Percentiles rank a stretch among this genome's conserved stretches.
Evolutionary conservation across 2,329 filamentous ascomycete species (phyloP).

Genomic region (Colletotrichum sp.): DNA sequence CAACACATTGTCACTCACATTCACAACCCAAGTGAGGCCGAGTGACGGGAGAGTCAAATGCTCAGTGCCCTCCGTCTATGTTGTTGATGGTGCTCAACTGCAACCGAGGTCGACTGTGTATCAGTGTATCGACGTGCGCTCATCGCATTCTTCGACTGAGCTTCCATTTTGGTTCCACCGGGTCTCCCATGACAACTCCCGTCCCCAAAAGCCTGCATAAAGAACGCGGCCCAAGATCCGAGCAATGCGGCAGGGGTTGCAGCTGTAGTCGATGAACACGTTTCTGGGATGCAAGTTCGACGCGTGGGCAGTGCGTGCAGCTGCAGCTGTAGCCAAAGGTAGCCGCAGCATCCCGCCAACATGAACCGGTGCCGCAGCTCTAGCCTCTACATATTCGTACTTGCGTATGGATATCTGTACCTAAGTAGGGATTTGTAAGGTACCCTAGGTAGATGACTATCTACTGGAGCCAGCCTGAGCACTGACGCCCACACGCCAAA

Average conservation of each 20-base stretch:
- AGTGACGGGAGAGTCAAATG: not conserved
- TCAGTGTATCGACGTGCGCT: not conserved
- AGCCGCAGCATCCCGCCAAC: not conserved
- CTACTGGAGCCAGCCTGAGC: not conserved
- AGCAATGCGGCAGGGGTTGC: conserved; percentile 12
- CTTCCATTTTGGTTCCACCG: not conserved
- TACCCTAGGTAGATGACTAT: not conserved
- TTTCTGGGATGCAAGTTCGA: conserved; percentile 16
- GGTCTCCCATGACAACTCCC: conserved; percentile 16
- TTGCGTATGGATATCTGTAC: not conserved
- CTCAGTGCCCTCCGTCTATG: not conserved
- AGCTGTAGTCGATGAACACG: conserved; percentile 1
- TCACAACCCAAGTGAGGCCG: not conserved
- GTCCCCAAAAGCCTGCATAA: not conserved
- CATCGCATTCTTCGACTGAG: conserved; percentile 4
- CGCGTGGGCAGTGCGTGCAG: not conserved
- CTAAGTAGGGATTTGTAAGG: not conserved
- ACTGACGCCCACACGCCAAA: not conserved
- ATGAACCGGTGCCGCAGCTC: not conserved
- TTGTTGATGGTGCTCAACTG: not conserved
- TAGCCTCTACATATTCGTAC: not conserved
- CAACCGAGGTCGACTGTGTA: not conserved
- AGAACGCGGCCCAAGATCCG: not conserved
- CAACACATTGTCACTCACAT: not conserved
- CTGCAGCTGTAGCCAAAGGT: not conserved